Evolutionary conservation across 2,329 filamentous ascomycete genomes (phyloP).

Genomic region (Elsinoe arachidis): DNA sequence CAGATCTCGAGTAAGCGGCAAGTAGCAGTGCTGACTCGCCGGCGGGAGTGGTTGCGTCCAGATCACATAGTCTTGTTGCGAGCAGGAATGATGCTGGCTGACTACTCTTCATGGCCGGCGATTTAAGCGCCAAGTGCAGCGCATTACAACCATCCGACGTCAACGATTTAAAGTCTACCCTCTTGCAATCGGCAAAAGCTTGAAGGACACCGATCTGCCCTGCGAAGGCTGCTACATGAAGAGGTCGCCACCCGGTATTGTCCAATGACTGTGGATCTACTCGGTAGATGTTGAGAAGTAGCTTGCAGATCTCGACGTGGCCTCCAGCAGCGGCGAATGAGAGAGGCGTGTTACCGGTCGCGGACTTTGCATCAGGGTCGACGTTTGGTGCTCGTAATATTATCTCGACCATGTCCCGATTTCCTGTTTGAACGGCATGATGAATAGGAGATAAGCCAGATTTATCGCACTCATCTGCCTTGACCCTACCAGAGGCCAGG

Average conservation of each 20-base stretch:
- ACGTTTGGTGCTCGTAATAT: background rate
- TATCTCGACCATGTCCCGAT: background rate
- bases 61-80: background rate
- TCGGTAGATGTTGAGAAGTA: background rate
- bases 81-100: background rate
- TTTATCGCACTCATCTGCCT: background rate
- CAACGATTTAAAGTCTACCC: background rate
- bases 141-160: background rate
- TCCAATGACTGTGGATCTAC: background rate
- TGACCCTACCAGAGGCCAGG: background rate
- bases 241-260: background rate
- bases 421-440: background rate
- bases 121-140: background rate
- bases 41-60: background rate
- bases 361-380: background rate
- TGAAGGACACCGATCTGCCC: background rate
- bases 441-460: background rate
- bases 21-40: background rate
- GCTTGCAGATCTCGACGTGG: background rate
- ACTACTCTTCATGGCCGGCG: background rate
- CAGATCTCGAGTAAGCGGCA: background rate
- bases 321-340: background rate
- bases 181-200: background rate
- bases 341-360: background rate
- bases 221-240: background rate